Percentiles rank a stretch among this genome's conserved stretches.
These are phyloP conservation scores for Umbelopsis sp. DNA, from an alignment of 371 early-diverging fungal species.

Conservation along the genomic window DNA sequence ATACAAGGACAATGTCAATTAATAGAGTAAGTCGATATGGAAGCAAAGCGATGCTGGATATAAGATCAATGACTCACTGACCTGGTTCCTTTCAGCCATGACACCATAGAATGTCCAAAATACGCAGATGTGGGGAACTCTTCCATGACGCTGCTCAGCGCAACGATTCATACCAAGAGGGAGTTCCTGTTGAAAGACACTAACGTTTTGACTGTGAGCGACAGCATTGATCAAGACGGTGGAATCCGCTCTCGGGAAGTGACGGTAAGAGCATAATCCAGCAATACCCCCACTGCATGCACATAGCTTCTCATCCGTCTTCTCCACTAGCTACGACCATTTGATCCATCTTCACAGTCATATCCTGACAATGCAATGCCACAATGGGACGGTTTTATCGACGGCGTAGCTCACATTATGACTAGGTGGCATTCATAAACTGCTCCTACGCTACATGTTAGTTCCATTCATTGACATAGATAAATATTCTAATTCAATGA, in stretches of 20 bases:
- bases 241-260: not conserved
- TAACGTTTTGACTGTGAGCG: not conserved
- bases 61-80: not conserved
- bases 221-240: not conserved
- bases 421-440: not conserved
- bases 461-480: too few species aligned
- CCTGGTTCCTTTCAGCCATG: not conserved
- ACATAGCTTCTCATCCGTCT: not conserved
- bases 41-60: too few species aligned
- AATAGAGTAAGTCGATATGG: not conserved
- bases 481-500: too few species aligned
- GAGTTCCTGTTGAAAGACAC: not conserved
- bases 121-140: not conserved
- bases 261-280: not conserved
- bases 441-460: not conserved
- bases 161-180: not conserved
- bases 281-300: too few species aligned
- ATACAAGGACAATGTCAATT: not conserved
- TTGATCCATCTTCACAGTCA: not conserved
- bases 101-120: not conserved
- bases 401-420: not conserved
- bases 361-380: not conserved
- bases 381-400: not conserved
- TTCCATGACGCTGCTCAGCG: not conserved
- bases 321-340: not conserved